These are phyloP conservation scores for Ustulina deusta DNA, from an alignment of 2,329 filamentous ascomycete genomes.

Conservation along the genomic window DNA sequence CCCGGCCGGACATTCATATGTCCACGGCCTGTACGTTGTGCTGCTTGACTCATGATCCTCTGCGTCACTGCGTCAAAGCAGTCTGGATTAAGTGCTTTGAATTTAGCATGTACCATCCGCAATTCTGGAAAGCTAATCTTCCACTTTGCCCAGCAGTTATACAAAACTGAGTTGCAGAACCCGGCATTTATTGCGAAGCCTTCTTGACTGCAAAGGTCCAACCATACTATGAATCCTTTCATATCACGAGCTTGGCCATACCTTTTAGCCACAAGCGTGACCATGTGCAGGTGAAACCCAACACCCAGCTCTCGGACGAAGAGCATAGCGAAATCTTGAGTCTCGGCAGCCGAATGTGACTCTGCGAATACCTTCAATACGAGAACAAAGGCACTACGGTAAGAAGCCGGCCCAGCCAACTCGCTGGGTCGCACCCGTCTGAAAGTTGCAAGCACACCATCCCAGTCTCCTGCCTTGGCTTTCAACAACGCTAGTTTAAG, in stretches of 20 bases:
- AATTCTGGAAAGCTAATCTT: slow-evolving; percentile 54
- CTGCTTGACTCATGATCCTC: slow-evolving; percentile 53
- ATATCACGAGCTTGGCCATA: slow-evolving; percentile 57
- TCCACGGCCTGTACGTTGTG: slow-evolving; percentile 30
- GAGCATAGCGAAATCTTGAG: slow-evolving; percentile 55
- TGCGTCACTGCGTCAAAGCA: slow-evolving; percentile 56
- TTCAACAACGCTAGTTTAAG: slow-evolving; percentile 53
- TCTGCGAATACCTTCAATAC: slow-evolving; percentile 56
- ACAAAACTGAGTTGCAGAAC: slow-evolving; percentile 57
- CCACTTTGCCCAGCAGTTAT: slow-evolving; percentile 55
- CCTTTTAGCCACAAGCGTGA: slow-evolving; percentile 58
- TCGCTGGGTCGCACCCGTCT: slow-evolving; percentile 40
- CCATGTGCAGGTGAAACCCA: slow-evolving; percentile 53
- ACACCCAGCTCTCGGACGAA: slow-evolving; percentile 54
- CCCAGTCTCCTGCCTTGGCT: slow-evolving; percentile 58
- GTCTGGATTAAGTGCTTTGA: slow-evolving; percentile 50
- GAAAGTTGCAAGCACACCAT: slow-evolving; percentile 53
- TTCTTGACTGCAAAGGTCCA: slow-evolving; percentile 53
- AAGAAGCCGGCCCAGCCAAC: slow-evolving; percentile 35
- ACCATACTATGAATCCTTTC: slow-evolving; percentile 56
- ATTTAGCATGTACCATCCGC: slow-evolving; percentile 51
- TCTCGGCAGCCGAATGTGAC: slow-evolving; percentile 56
- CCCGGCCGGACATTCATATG: slow-evolving; percentile 1
- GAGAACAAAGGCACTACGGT: slow-evolving; percentile 53
- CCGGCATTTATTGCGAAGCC: slow-evolving; percentile 54